These are phyloP conservation scores for Pisolithus albus DNA, from an alignment of 768 basidiomycete genomes.

Conservation along the genomic window DNA sequence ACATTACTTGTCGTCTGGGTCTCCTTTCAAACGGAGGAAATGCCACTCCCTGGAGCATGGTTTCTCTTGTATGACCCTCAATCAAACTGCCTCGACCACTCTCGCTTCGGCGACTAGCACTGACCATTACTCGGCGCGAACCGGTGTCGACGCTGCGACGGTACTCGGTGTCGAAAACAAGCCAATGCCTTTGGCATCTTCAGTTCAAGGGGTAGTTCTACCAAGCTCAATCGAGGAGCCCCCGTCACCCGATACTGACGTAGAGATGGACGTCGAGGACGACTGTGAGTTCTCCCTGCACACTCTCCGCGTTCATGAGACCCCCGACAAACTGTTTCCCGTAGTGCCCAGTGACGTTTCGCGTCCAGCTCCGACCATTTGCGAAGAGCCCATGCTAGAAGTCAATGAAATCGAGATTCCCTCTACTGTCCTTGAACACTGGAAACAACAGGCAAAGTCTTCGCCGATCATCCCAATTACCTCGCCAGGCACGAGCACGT, in stretches of 20 bases:
- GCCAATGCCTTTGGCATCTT: constrained; percentile 2
- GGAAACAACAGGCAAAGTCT: constrained; percentile 29
- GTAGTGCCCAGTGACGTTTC: not conserved
- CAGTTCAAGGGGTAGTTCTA: constrained; percentile 10
- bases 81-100: not conserved
- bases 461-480: constrained; percentile 17
- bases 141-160: constrained; percentile 14
- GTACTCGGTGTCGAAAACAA: constrained; percentile 1
- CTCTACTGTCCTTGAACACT: constrained; percentile 37
- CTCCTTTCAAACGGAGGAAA: constrained; percentile 45
- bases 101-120: constrained; percentile 1
- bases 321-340: not conserved
- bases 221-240: constrained; percentile 40
- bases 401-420: constrained; percentile 35
- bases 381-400: constrained; percentile 18
- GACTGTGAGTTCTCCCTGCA: constrained; percentile 40
- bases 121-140: constrained; percentile 2
- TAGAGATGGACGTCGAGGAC: constrained; percentile 64
- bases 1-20: constrained; percentile 15
- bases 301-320: constrained; percentile 2
- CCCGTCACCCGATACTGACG: constrained; percentile 36
- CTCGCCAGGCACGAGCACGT: constrained; percentile 5
- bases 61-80: constrained; percentile 45
- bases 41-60: constrained; percentile 48
- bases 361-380: not conserved